Evolutionary conservation across 148 eudicot species (phyloP).

Genomic region (Rhododendron ovatum): DNA sequence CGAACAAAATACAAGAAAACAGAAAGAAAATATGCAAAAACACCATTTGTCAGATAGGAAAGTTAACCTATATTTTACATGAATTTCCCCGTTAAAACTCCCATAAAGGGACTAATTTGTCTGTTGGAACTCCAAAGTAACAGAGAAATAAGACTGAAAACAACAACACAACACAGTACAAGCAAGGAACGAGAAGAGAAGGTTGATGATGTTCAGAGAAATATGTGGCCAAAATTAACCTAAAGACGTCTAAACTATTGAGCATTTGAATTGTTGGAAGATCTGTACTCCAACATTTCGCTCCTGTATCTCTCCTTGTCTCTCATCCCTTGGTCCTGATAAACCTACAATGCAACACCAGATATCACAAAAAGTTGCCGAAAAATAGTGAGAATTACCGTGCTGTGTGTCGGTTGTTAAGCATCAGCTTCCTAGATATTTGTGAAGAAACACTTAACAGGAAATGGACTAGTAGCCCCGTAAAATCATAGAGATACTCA

Average conservation of each 20-base stretch:
- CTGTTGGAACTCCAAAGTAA: background rate
- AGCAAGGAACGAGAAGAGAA: background rate
- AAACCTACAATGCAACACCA: conserved; percentile 43
- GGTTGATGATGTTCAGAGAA: background rate
- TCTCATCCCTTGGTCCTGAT: conserved; percentile 43
- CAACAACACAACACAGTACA: background rate
- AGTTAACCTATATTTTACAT: background rate
- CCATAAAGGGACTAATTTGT: background rate
- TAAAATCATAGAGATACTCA: background rate
- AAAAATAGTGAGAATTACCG: background rate
- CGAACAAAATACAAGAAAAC: background rate
- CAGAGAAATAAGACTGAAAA: background rate
- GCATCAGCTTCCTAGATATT: background rate
- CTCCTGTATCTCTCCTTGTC: conserved; percentile 49
- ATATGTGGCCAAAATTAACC: background rate
- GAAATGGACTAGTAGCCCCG: background rate
- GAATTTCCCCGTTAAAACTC: background rate
- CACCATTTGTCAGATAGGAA: background rate
- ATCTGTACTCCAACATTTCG: conserved; percentile 37
- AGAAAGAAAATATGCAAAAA: background rate
- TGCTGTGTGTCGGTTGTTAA: background rate
- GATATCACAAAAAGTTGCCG: background rate
- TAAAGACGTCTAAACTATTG: background rate
- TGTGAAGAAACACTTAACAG: background rate
- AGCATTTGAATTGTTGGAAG: conserved; percentile 21